These are phyloP conservation scores for Phialophora verrucosa DNA, from an alignment of 2,329 filamentous ascomycete species.

Conservation along the genomic window DNA sequence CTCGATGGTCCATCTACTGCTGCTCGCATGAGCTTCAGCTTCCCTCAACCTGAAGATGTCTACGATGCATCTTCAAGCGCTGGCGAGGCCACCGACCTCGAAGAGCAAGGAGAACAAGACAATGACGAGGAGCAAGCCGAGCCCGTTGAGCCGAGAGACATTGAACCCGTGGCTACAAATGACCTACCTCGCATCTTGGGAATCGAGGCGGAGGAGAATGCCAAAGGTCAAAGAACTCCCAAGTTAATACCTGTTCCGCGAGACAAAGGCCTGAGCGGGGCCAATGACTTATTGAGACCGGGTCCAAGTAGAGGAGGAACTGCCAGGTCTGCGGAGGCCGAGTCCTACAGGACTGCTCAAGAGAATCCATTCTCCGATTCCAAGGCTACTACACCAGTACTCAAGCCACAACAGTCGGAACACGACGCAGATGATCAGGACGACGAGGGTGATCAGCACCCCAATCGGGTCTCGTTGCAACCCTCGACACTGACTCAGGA, in stretches of 20 bases:
- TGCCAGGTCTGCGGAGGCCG: slow-evolving; percentile 18
- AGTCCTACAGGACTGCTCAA: slow-evolving; percentile 26
- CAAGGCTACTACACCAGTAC: slow-evolving; percentile 13
- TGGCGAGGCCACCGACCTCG: slow-evolving; percentile 23
- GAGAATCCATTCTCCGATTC: slow-evolving; percentile 19
- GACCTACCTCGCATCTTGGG: slow-evolving; percentile 24
- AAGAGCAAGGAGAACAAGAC: slow-evolving; percentile 29
- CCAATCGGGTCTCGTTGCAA: slow-evolving; percentile 17
- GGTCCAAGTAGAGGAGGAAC: not conserved
- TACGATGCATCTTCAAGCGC: slow-evolving; percentile 36
- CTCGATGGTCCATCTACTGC: slow-evolving; percentile 42
- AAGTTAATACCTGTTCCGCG: slow-evolving; percentile 25
- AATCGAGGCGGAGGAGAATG: slow-evolving; percentile 21
- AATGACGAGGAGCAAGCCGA: slow-evolving; percentile 26
- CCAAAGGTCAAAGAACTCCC: slow-evolving; percentile 5
- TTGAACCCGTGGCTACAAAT: slow-evolving; percentile 37
- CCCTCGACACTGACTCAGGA: slow-evolving; percentile 25
- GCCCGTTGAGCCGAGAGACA: slow-evolving; percentile 25
- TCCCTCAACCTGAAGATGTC: slow-evolving; percentile 45
- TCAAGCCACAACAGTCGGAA: slow-evolving; percentile 15
- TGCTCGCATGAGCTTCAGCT: slow-evolving; percentile 41
- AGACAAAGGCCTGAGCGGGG: slow-evolving; percentile 26
- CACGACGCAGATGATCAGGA: slow-evolving; percentile 19
- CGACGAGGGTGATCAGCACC: slow-evolving; percentile 8
- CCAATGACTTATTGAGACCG: slow-evolving; percentile 5